These are phyloP conservation scores for Linderniella brevidens DNA, from an alignment of 257 asterid species.

Conservation along the genomic window DNA sequence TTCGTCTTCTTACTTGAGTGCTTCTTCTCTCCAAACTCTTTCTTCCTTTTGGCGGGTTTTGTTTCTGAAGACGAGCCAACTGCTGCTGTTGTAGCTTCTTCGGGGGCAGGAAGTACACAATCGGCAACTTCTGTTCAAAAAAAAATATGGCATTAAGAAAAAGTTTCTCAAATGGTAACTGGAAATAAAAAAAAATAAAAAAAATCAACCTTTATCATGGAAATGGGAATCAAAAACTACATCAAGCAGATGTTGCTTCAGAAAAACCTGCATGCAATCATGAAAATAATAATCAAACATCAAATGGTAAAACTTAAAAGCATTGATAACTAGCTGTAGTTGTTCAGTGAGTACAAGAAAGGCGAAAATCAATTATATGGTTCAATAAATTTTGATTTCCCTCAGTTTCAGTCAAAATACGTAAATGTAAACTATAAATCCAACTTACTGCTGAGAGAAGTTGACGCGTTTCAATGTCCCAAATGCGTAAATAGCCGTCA, in stretches of 20 bases:
- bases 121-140: too few species aligned
- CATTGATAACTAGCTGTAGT: not conserved
- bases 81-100: too few species aligned
- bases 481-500: slow-evolving; percentile 82
- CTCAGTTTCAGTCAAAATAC: not conserved
- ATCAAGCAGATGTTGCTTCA: slow-evolving; percentile 61
- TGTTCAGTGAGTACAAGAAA: not conserved
- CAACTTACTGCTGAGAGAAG: slow-evolving; percentile 73
- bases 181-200: not conserved
- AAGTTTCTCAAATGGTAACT: too few species aligned
- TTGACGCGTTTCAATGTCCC: slow-evolving; percentile 76
- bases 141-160: too few species aligned
- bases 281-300: slow-evolving; percentile 3
- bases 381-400: not conserved
- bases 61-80: too few species aligned
- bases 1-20: too few species aligned
- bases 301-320: not conserved
- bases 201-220: slow-evolving; percentile 25
- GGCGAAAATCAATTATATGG: not conserved
- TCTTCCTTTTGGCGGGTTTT: too few species aligned
- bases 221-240: slow-evolving; percentile 73
- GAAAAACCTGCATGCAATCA: slow-evolving; percentile 56
- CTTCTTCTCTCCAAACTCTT: too few species aligned
- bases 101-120: too few species aligned
- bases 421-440: not conserved